These are phyloP conservation scores for Flaveria trinervia DNA, from an alignment of 129 eudicot genomes.

Conservation along the genomic window DNA sequence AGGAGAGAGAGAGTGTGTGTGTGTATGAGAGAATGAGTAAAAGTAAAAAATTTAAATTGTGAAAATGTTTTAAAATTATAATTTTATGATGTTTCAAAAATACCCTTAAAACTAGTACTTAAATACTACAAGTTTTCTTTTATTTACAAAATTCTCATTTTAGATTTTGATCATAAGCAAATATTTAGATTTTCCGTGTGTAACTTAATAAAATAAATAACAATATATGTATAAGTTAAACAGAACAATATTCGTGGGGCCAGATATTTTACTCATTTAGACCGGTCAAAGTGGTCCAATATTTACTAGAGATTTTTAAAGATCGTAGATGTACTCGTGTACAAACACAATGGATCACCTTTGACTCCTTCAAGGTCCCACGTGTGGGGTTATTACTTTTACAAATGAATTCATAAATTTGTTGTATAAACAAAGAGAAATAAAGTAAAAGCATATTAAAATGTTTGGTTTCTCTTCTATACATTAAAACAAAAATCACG, in stretches of 20 bases:
- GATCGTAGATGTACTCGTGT: conserved; percentile 27
- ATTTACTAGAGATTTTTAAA: conserved; percentile 32
- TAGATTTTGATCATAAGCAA: too few species aligned
- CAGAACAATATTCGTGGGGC: conserved; percentile 27
- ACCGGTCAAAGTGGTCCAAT: conserved; percentile 43
- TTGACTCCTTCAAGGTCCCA: conserved; percentile 22
- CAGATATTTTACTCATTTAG: conserved; percentile 28
- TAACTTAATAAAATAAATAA: background rate
- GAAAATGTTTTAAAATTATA: too few species aligned
- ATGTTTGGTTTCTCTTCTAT: background rate
- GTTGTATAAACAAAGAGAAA: background rate
- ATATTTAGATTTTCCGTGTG: too few species aligned
- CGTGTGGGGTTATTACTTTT: background rate
- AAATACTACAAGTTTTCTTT: too few species aligned
- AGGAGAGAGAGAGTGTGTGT: too few species aligned
- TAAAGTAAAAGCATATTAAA: background rate
- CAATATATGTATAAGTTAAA: background rate
- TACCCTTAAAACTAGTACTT: too few species aligned
- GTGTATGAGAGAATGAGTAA: too few species aligned
- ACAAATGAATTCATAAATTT: background rate
- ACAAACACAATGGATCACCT: background rate
- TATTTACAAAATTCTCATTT: too few species aligned
- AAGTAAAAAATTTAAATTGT: too few species aligned
- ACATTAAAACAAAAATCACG: background rate
- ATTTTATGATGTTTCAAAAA: too few species aligned